These are phyloP conservation scores for Peronospora destructor DNA, from an alignment of 352 stramenopile genomes.

Conservation along the genomic window DNA sequence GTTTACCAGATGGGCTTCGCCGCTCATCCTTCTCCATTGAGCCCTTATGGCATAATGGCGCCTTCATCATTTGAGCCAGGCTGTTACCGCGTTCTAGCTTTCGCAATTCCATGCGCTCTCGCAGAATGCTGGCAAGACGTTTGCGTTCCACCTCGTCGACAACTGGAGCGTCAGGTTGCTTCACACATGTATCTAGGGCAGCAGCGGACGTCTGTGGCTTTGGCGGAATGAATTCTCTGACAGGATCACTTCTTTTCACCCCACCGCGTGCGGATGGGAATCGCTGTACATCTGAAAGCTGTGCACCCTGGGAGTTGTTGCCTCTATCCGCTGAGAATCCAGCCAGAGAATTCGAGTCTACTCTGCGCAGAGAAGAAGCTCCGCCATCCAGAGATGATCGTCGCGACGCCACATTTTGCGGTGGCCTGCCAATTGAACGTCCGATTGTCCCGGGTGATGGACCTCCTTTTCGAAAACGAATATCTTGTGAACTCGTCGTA, in stretches of 20 bases:
- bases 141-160: conserved; percentile 36
- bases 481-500: conserved; percentile 46
- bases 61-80: conserved; percentile 35
- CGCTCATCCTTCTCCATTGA: conserved; percentile 17
- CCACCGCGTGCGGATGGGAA: conserved; percentile 11
- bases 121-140: conserved; percentile 26
- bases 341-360: conserved; percentile 16
- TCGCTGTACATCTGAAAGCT: conserved; percentile 13
- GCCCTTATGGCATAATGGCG: conserved; percentile 13
- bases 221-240: conserved; percentile 14
- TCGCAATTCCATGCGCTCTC: conserved; percentile 40
- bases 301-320: conserved; percentile 21
- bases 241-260: conserved; percentile 14
- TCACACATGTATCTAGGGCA: conserved; percentile 15
- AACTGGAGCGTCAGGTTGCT: conserved; percentile 7
- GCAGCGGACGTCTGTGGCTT: conserved; percentile 15
- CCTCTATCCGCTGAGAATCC: conserved; percentile 3
- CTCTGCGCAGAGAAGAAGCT: conserved; percentile 16
- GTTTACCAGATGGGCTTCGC: conserved; percentile 10
- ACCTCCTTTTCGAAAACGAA: conserved; percentile 31
- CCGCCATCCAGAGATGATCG: conserved; percentile 32
- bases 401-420: conserved; percentile 19
- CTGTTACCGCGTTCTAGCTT: conserved; percentile 31
- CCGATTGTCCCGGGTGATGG: conserved; percentile 20
- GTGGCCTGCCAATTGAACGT: conserved; percentile 9